Conservation (phyloP, 441 rosid species). For the Gossypium schwendimanii region DNA sequence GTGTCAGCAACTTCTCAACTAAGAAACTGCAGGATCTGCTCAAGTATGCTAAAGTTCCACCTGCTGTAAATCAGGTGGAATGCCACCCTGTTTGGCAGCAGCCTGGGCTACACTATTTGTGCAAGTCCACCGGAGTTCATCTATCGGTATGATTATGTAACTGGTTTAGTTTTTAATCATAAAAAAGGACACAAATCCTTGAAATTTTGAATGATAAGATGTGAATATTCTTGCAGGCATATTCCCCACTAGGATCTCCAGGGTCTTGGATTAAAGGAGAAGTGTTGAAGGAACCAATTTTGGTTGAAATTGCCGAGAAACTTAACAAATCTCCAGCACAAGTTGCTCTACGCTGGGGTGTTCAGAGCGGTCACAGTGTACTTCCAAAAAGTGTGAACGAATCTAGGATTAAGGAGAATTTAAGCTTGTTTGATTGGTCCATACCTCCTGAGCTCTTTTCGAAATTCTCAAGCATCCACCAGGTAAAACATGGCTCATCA, state of each 20-base stretch:
- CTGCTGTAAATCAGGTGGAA: constrained; percentile 58
- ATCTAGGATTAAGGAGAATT: constrained; percentile 38
- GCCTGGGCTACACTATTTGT: constrained; percentile 38
- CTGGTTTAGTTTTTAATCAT: neutral
- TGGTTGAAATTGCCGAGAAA: constrained; percentile 33
- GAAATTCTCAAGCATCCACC: constrained; percentile 34
- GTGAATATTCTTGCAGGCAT: constrained; percentile 24
- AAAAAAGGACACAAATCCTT: neutral
- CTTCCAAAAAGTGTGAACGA: constrained; percentile 48
- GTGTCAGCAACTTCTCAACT: constrained; percentile 43
- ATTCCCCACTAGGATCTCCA: constrained; percentile 51
- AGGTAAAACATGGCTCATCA: constrained; percentile 22
- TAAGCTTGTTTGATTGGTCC: constrained; percentile 42
- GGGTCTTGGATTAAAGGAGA: constrained; percentile 46
- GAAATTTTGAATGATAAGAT: neutral
- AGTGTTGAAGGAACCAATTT: constrained; percentile 33
- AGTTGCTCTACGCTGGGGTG: constrained; percentile 48
- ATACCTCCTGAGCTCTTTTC: constrained; percentile 37
- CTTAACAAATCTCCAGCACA: constrained; percentile 46
- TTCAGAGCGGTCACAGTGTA: constrained; percentile 44
- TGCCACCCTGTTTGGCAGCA: constrained; percentile 60
- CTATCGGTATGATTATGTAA: constrained; percentile 28
- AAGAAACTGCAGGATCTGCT: constrained; percentile 43
- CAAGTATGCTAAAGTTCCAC: constrained; percentile 34
- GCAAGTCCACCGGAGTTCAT: constrained; percentile 50